Percentiles rank a stretch among this genome's conserved stretches.
Evolutionary conservation across 2,329 filamentous ascomycete species (phyloP).

Genomic region (Septoria linicola): DNA sequence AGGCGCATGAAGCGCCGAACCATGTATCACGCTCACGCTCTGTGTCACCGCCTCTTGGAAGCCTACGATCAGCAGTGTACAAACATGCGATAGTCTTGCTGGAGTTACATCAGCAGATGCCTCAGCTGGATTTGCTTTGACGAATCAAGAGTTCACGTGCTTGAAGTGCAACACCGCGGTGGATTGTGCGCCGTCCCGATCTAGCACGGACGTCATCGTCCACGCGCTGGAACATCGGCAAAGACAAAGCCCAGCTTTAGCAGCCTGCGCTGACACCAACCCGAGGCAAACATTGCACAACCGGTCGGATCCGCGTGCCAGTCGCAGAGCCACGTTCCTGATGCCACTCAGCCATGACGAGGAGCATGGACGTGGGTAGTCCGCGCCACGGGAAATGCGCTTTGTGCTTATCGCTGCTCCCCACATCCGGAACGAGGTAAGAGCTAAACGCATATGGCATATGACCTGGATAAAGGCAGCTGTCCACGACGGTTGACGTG

Average conservation of each 20-base stretch:
- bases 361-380: slow-evolving; percentile 13
- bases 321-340: slow-evolving; percentile 22
- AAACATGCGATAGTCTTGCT: background rate
- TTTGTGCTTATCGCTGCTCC: slow-evolving; percentile 19
- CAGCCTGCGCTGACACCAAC: slow-evolving; percentile 1
- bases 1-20: slow-evolving; percentile 6
- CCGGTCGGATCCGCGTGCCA: slow-evolving; percentile 15
- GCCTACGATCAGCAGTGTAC: background rate
- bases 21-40: background rate
- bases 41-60: slow-evolving; percentile 5
- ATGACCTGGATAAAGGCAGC: slow-evolving; percentile 22
- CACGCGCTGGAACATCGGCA: slow-evolving; percentile 12
- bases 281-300: slow-evolving; percentile 13
- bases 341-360: slow-evolving; percentile 13
- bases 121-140: slow-evolving; percentile 3
- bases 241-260: slow-evolving; percentile 16
- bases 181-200: slow-evolving; percentile 11
- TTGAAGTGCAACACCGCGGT: slow-evolving; percentile 10
- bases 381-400: slow-evolving; percentile 11
- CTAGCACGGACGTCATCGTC: slow-evolving; percentile 16
- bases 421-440: slow-evolving; percentile 16
- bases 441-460: slow-evolving; percentile 3
- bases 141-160: slow-evolving; percentile 23
- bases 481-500: slow-evolving; percentile 22
- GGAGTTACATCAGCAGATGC: slow-evolving; percentile 16